These are phyloP conservation scores for Pleurotus pulmonarius DNA, from an alignment of 768 basidiomycete species.

Conservation along the genomic window DNA sequence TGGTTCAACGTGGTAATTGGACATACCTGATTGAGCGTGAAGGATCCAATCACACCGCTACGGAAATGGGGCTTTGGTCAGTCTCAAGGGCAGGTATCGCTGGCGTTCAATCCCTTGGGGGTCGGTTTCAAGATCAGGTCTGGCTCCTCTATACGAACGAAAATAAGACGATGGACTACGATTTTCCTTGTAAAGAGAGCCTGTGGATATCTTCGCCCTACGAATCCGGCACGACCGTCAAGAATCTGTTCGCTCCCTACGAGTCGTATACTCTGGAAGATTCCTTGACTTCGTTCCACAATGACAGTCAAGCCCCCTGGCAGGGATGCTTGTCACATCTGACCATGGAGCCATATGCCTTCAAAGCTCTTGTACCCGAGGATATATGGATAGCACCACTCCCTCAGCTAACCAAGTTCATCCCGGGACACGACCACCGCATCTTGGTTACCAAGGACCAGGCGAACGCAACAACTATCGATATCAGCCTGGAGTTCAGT, in stretches of 20 bases:
- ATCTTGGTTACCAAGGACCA: conserved; percentile 43
- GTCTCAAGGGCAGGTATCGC: conserved; percentile 63
- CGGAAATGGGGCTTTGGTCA: conserved; percentile 89
- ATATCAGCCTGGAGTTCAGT: conserved; percentile 80
- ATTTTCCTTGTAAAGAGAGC: conserved; percentile 50
- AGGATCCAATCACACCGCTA: conserved; percentile 76
- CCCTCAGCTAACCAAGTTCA: conserved; percentile 75
- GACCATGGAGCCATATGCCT: conserved; percentile 70
- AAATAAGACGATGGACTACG: conserved; percentile 67
- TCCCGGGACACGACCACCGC: conserved; percentile 85
- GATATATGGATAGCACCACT: conserved; percentile 65
- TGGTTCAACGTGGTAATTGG: conserved; percentile 86
- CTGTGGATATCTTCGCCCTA: conserved; percentile 84
- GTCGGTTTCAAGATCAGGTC: conserved; percentile 60
- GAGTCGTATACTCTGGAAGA: conserved; percentile 70
- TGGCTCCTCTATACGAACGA: conserved; percentile 89
- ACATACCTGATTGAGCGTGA: conserved; percentile 75
- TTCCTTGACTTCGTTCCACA: conserved; percentile 62
- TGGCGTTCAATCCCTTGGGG: conserved; percentile 57
- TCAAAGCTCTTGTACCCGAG: conserved; percentile 75
- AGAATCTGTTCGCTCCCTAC: conserved; percentile 80
- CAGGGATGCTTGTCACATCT: conserved; percentile 70
- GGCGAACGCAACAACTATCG: conserved; percentile 51
- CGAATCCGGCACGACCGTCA: conserved; percentile 51
- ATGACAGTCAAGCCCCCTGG: conserved; percentile 55